These are phyloP conservation scores for Boletus fagicola DNA, from an alignment of 768 basidiomycete genomes.

Conservation along the genomic window DNA sequence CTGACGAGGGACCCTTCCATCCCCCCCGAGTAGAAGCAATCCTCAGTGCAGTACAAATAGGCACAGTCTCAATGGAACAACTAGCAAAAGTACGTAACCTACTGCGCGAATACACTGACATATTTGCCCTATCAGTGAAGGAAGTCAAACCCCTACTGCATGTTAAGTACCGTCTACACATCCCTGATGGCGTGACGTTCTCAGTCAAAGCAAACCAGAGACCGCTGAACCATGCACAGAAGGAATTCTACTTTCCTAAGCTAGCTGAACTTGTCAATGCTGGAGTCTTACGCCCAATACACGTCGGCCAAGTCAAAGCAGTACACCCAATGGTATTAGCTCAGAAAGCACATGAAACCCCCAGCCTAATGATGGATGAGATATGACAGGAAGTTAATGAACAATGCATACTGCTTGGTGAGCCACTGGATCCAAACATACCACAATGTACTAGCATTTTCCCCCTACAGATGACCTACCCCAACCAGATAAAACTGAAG, in stretches of 20 bases:
- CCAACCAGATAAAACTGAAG: no score
- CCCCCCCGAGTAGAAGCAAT: background rate
- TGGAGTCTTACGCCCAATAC: background rate
- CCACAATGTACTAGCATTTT: background rate
- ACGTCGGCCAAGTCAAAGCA: background rate
- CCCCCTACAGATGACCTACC: background rate
- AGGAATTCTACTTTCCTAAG: background rate
- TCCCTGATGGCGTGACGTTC: background rate
- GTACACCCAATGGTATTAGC: background rate
- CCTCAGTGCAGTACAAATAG: fast-evolving
- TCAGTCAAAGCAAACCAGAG: background rate
- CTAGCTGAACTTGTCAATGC: background rate
- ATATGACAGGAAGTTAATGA: background rate
- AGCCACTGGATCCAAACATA: background rate
- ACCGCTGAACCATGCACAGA: background rate
- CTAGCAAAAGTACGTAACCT: background rate
- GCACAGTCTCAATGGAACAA: background rate
- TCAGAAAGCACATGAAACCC: background rate
- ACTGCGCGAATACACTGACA: background rate
- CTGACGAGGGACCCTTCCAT: background rate
- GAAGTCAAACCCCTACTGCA: background rate
- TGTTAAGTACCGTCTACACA: background rate
- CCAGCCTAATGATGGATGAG: background rate
- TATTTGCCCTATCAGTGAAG: background rate
- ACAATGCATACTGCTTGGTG: background rate